Percentiles rank a stretch among this genome's conserved stretches.
Conservation (phyloP, 352 stramenopile genomes). For the Phytophthora pisi region DNA sequence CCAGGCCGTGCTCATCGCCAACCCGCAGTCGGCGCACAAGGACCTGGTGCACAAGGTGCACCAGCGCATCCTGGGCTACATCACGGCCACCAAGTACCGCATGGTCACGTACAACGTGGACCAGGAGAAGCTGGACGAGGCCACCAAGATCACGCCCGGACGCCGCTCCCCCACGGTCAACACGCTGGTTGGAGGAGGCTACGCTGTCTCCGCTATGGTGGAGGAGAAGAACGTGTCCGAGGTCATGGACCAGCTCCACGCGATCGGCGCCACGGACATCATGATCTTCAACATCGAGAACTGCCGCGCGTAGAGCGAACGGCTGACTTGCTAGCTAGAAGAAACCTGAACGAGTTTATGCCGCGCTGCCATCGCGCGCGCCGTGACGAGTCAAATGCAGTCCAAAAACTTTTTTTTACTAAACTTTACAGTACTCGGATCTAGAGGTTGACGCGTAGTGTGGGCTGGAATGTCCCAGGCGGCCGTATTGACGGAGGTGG, state of each 20-base stretch:
- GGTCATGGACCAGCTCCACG: constrained; percentile 97
- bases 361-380: constrained; percentile 3
- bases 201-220: constrained; percentile 93
- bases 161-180: constrained; percentile 95
- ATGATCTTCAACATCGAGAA: constrained; percentile 96
- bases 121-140: constrained; percentile 86
- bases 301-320: constrained; percentile 76
- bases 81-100: constrained; percentile 97
- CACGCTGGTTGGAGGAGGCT: constrained; percentile 83
- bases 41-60: constrained; percentile 85
- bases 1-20: constrained; percentile 93
- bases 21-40: constrained; percentile 75
- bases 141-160: constrained; percentile 93
- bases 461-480: constrained; percentile 16
- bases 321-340: constrained; percentile 9
- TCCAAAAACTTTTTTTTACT: constrained; percentile 7
- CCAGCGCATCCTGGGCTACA: constrained; percentile 96
- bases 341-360: constrained; percentile 7
- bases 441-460: constrained; percentile 34
- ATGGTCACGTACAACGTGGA: constrained; percentile 99
- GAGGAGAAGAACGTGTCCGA: constrained; percentile 88
- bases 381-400: constrained; percentile 25
- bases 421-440: background rate
- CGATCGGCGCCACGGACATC: constrained; percentile 97
- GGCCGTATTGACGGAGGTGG: constrained; percentile 1